Conservation (phyloP, 2,329 filamentous ascomycete species). For the Penicillium griseofulvum region DNA sequence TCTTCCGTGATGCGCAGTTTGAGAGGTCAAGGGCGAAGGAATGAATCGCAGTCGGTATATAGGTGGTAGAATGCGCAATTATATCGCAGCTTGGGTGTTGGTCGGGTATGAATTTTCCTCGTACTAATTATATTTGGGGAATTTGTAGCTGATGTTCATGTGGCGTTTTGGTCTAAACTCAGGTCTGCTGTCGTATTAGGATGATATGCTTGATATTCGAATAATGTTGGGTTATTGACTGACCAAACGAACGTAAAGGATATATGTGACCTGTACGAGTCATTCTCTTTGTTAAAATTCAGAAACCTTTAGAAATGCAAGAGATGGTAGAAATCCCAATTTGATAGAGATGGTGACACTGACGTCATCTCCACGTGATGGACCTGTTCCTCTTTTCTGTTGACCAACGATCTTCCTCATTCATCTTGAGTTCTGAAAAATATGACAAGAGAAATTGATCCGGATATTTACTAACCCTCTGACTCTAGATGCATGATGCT, state of each 20-base stretch:
- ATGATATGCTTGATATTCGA: not conserved
- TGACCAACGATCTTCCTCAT: not conserved
- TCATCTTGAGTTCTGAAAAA: not conserved
- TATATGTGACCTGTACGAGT: not conserved
- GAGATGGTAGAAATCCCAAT: not conserved
- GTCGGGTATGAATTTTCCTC: not conserved
- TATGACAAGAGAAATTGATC: too few species aligned
- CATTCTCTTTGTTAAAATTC: not conserved
- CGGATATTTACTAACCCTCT: not conserved
- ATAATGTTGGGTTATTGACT: not conserved
- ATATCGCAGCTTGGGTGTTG: not conserved
- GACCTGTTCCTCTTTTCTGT: slow-evolving; percentile 1
- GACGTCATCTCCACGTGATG: slow-evolving; percentile 23
- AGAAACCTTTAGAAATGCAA: not conserved
- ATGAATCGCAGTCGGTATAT: not conserved
- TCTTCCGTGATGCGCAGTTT: not conserved
- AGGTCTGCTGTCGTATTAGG: not conserved
- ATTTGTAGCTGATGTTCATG: not conserved
- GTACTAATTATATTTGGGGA: not conserved
- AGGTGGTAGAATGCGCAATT: not conserved
- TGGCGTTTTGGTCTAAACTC: not conserved
- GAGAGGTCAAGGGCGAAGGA: not conserved
- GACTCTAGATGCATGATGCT: not conserved
- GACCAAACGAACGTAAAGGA: not conserved
- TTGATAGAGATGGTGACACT: not conserved